phyloP scores from a whole-genome alignment of 441 rosid species.

The Melastoma candidum region DNA sequence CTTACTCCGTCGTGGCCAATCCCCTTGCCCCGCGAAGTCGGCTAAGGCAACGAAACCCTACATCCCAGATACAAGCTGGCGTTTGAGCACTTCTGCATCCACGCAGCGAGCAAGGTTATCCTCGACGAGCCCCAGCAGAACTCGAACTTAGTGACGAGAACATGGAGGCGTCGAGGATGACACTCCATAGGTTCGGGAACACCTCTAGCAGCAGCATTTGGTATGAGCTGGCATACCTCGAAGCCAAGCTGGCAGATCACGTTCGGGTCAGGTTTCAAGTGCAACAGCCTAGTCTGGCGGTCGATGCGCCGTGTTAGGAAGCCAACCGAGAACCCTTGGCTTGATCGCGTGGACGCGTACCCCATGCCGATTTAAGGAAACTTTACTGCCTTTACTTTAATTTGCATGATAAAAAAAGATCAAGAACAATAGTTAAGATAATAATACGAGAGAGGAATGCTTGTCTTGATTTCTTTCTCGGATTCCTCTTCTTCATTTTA shows the following conservation, averaged over 20 bases:
- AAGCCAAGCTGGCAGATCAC: constrained; percentile 51
- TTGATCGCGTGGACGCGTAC: not conserved
- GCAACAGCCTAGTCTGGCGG: constrained; percentile 61
- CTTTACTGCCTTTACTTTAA: too few species aligned
- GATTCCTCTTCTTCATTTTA: too few species aligned
- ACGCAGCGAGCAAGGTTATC: constrained; percentile 21
- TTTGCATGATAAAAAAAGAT: too few species aligned
- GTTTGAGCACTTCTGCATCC: constrained; percentile 28
- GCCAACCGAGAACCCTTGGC: constrained; percentile 43
- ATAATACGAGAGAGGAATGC: too few species aligned
- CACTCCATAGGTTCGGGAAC: constrained; percentile 54
- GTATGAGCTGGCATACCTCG: constrained; percentile 65
- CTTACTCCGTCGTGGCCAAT: constrained; percentile 9
- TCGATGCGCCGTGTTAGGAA: constrained; percentile 28
- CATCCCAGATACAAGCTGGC: constrained; percentile 38
- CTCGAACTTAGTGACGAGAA: constrained; percentile 41
- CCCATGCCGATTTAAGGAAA: too few species aligned
- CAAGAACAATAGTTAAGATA: too few species aligned
- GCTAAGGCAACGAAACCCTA: constrained; percentile 25
- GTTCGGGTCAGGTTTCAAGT: constrained; percentile 62
- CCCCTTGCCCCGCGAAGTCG: constrained; percentile 2
- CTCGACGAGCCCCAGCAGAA: constrained; percentile 48
- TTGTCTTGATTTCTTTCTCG: too few species aligned
- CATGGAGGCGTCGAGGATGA: constrained; percentile 58
- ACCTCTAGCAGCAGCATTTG: constrained; percentile 65